Conservation (phyloP, 805 yeast species). For the Wickerhamomyces canadensis region DNA sequence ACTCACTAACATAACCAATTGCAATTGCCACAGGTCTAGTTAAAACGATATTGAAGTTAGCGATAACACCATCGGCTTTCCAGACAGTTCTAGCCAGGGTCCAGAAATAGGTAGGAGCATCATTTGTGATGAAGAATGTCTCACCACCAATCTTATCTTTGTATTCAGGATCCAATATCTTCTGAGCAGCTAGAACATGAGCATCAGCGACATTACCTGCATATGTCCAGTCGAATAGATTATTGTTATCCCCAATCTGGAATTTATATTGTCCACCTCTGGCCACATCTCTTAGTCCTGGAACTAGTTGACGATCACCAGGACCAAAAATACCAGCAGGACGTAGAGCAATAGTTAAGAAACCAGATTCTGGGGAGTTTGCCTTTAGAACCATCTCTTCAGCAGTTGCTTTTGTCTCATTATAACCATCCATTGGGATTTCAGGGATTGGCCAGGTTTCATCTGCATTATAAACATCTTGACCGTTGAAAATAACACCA, state of each 20-base stretch:
- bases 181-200: conserved; percentile 87
- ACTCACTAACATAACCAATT: conserved; percentile 78
- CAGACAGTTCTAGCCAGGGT: conserved; percentile 93
- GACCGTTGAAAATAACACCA: conserved; percentile 96
- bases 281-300: conserved; percentile 83
- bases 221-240: conserved; percentile 93
- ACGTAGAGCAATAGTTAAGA: conserved; percentile 79
- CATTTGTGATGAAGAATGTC: conserved; percentile 86
- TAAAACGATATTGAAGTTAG: conserved; percentile 60
- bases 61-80: conserved; percentile 92
- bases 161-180: conserved; percentile 45
- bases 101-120: conserved; percentile 95
- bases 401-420: conserved; percentile 89
- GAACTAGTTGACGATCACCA: conserved; percentile 95
- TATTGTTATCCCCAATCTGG: conserved; percentile 92
- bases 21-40: conserved; percentile 70
- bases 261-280: conserved; percentile 81
- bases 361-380: conserved; percentile 47
- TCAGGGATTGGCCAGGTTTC: conserved; percentile 92
- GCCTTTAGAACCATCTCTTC: conserved; percentile 77
- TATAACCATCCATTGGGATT: conserved; percentile 93
- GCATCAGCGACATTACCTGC: conserved; percentile 98
- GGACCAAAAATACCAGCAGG: conserved; percentile 99
- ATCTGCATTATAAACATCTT: conserved; percentile 84
- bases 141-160: conserved; percentile 67